These are phyloP conservation scores for Serendipita indica DNA, from an alignment of 768 basidiomycete species.

Conservation along the genomic window DNA sequence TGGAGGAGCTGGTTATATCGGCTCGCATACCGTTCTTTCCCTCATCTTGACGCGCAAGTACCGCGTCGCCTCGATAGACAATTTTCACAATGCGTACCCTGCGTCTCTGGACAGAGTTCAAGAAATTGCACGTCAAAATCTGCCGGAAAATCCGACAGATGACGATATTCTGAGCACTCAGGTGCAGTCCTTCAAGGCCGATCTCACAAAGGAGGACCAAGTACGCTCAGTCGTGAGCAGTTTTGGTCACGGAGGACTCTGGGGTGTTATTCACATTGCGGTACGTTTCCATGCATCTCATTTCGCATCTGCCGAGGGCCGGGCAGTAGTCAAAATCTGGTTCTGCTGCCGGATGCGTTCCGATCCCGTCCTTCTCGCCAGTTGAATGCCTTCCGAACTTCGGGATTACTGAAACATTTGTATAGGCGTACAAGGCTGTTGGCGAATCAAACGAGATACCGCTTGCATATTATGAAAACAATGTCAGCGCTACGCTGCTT, in stretches of 20 bases:
- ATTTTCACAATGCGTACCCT: conserved; percentile 82
- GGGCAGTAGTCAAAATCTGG: not conserved
- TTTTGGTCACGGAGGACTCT: conserved; percentile 81
- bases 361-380: not conserved
- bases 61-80: conserved; percentile 90
- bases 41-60: conserved; percentile 77
- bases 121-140: conserved; percentile 59
- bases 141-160: conserved; percentile 50
- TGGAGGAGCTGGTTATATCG: conserved; percentile 84
- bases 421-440: conserved; percentile 89
- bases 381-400: not conserved
- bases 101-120: conserved; percentile 59
- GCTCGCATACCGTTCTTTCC: conserved; percentile 83
- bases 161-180: conserved; percentile 55
- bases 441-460: conserved; percentile 93
- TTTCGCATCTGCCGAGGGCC: not conserved
- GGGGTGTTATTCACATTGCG: conserved; percentile 93
- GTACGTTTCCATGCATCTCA: conserved; percentile 37
- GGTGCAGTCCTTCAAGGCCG: conserved; percentile 54
- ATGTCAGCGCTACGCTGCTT: conserved; percentile 75
- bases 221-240: conserved; percentile 66
- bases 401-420: not conserved
- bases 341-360: not conserved
- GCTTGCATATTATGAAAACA: conserved; percentile 84
- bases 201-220: conserved; percentile 58